These are phyloP conservation scores for Fistulinella cinereoalba DNA, from an alignment of 1,284 basidiomycete genomes.

Conservation along the genomic window DNA sequence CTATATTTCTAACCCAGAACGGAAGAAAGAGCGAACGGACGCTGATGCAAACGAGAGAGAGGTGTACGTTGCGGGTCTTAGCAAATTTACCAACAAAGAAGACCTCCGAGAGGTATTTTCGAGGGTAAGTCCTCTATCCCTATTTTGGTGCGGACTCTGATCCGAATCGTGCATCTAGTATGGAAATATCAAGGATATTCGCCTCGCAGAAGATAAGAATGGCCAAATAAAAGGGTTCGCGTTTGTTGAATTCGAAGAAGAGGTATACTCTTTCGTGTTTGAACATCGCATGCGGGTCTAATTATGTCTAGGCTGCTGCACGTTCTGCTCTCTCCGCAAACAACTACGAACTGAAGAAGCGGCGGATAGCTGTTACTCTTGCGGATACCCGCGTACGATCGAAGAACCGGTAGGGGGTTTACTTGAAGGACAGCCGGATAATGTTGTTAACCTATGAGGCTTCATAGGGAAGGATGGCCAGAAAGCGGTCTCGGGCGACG, in stretches of 20 bases:
- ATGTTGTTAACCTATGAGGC: not conserved
- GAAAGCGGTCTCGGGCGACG: constrained; percentile 57
- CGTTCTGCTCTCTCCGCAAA: constrained; percentile 72
- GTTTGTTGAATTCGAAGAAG: constrained; percentile 87
- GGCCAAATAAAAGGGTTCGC: constrained; percentile 84
- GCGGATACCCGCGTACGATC: constrained; percentile 69
- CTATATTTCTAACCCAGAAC: constrained; percentile 86
- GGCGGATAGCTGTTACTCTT: constrained; percentile 81
- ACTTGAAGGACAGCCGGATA: not conserved
- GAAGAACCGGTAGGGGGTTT: constrained; percentile 45
- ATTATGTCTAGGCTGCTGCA: constrained; percentile 58
- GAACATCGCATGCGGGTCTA: constrained; percentile 1
- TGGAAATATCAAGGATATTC: constrained; percentile 76
- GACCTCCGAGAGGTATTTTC: constrained; percentile 79
- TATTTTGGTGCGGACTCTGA: constrained; percentile 5
- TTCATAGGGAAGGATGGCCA: constrained; percentile 39
- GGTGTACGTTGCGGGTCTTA: constrained; percentile 82
- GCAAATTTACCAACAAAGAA: constrained; percentile 66
- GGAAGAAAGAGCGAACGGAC: constrained; percentile 86
- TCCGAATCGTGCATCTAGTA: constrained; percentile 49
- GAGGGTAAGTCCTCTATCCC: constrained; percentile 45
- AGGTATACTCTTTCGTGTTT: constrained; percentile 43
- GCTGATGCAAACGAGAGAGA: constrained; percentile 79
- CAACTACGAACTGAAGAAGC: constrained; percentile 81
- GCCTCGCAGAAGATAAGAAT: constrained; percentile 72